phyloP scores from a whole-genome alignment of 23 red algal genomes.

The Chondrus crispus region DNA sequence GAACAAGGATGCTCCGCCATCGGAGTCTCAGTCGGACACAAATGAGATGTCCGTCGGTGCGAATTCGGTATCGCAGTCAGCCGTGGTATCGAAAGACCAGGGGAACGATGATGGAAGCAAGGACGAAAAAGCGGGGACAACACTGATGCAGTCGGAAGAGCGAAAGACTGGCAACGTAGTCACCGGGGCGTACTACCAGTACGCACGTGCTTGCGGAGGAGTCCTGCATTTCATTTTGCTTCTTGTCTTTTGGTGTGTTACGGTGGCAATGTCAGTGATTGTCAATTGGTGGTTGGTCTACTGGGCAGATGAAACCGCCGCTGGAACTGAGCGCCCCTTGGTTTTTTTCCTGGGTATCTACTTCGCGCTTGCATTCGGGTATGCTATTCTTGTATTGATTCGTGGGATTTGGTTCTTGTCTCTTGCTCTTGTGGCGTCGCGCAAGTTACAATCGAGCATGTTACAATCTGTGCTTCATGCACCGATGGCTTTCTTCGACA shows the following conservation, averaged over 20 bases:
- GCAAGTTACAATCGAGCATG: conserved; percentile 67
- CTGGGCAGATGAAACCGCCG: conserved; percentile 62
- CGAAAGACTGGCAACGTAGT: conserved; percentile 70
- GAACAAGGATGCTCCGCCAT: background rate
- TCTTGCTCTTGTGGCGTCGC: conserved; percentile 61
- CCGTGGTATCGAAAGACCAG: background rate
- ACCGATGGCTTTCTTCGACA: conserved; percentile 93
- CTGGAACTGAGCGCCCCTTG: background rate
- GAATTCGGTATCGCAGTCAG: background rate
- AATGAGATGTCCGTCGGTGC: background rate
- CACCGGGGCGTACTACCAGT: conserved; percentile 68
- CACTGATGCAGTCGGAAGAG: conserved; percentile 82
- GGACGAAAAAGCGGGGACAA: conserved; percentile 22
- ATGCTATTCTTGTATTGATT: conserved; percentile 57
- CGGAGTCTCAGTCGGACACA: background rate
- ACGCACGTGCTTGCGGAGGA: conserved; percentile 66
- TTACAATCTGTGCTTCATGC: conserved; percentile 71
- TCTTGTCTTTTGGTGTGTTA: conserved; percentile 48
- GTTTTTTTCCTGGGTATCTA: conserved; percentile 92
- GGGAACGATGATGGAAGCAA: background rate
- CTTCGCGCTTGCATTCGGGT: conserved; percentile 60
- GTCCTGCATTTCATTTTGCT: conserved; percentile 53
- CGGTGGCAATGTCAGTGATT: conserved; percentile 49
- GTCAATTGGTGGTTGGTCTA: conserved; percentile 91
- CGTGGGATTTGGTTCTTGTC: conserved; percentile 74